phyloP scores from a whole-genome alignment of 495 filamentous ascomycete species.

The Pseudoneurospora amorphoporcata region DNA sequence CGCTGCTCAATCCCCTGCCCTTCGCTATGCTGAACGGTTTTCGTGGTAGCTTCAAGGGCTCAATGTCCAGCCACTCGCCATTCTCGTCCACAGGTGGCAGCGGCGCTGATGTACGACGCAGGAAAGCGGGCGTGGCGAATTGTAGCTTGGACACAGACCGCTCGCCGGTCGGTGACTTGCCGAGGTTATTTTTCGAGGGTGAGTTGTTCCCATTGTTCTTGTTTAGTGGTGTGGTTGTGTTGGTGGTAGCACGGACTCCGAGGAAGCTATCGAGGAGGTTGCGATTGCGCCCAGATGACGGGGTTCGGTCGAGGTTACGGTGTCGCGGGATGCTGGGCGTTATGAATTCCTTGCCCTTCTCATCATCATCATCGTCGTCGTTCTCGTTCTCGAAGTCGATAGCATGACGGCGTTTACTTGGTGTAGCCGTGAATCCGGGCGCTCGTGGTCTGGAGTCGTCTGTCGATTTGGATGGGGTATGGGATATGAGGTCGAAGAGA shows the following conservation, averaged over 20 bases:
- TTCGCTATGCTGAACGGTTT: constrained; percentile 38
- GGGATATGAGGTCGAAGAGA: constrained; percentile 76
- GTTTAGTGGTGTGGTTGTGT: constrained; percentile 42
- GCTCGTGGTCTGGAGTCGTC: not conserved
- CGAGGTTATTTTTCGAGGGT: constrained; percentile 30
- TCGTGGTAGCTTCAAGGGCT: constrained; percentile 46
- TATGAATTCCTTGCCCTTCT: constrained; percentile 10
- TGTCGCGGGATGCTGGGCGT: not conserved
- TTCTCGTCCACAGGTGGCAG: constrained; percentile 38
- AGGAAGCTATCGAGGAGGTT: constrained; percentile 53
- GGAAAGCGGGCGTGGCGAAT: constrained; percentile 63
- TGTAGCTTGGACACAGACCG: constrained; percentile 37
- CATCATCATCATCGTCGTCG: constrained; percentile 14
- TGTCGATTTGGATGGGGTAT: constrained; percentile 28
- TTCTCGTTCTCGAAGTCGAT: constrained; percentile 18
- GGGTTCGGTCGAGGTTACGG: constrained; percentile 23
- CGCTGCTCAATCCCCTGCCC: constrained; percentile 62
- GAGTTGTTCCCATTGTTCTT: constrained; percentile 24
- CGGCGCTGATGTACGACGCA: constrained; percentile 45
- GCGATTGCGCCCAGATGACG: constrained; percentile 51
- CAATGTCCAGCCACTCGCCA: constrained; percentile 28
- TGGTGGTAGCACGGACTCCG: not conserved
- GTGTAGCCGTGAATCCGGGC: not conserved
- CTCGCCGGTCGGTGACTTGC: constrained; percentile 10
- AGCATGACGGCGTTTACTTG: constrained; percentile 16